Evolutionary conservation across 2,329 filamentous ascomycete genomes (phyloP).

Genomic region (Trichothecium sympodiale): DNA sequence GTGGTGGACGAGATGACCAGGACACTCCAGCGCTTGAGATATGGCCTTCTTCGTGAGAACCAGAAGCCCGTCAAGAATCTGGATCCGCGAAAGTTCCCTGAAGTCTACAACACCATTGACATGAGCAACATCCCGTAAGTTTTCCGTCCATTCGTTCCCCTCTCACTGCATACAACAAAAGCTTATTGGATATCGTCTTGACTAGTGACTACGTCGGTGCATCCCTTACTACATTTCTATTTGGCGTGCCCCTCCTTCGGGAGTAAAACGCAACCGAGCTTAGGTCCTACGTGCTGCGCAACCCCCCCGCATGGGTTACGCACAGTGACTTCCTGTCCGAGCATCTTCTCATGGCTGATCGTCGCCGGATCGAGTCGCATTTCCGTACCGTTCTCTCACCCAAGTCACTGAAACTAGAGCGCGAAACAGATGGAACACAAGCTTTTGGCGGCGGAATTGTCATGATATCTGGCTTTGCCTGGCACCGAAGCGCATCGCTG

Average conservation of each 20-base stretch:
- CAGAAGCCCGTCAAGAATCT: background rate
- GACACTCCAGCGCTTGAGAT: background rate
- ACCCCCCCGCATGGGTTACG: background rate
- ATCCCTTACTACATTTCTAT: background rate
- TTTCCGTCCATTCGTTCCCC: no score
- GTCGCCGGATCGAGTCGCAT: background rate
- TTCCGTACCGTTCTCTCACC: background rate
- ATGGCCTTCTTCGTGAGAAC: background rate
- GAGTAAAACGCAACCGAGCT: background rate
- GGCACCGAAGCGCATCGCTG: no score
- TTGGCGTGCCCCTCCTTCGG: background rate
- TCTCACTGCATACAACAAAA: no score
- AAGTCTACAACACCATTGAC: background rate
- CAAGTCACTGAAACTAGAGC: background rate
- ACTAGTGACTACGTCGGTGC: conserved; percentile 1
- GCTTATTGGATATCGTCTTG: no score
- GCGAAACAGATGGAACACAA: no score
- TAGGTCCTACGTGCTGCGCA: background rate
- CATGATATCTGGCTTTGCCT: no score
- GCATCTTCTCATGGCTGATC: background rate
- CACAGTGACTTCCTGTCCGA: background rate
- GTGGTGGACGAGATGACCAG: background rate
- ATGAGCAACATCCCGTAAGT: background rate
- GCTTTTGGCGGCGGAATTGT: no score
- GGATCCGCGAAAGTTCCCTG: background rate